Conservation (phyloP, 768 basidiomycete species). For the Tricholoma furcatifolium region DNA sequence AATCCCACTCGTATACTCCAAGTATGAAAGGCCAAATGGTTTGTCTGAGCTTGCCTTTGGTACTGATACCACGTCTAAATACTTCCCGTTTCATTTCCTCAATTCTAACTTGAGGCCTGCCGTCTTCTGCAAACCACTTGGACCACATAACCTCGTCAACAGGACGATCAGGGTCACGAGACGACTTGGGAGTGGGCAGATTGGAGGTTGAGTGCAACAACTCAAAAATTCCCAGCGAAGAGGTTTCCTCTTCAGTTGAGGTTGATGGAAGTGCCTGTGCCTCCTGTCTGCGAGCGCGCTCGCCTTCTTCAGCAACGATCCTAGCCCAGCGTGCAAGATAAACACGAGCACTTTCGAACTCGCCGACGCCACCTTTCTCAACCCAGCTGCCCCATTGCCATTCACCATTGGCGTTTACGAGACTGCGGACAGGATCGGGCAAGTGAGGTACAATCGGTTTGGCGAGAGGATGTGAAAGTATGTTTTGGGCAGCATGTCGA, state of each 20-base stretch:
- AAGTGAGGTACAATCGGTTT: conserved; percentile 96
- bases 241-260: conserved; percentile 58
- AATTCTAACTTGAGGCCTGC: conserved; percentile 58
- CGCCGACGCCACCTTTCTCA: conserved; percentile 89
- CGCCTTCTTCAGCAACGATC: conserved; percentile 97
- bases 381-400: conserved; percentile 94
- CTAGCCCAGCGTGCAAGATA: conserved; percentile 97
- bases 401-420: conserved; percentile 89
- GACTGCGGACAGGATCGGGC: conserved; percentile 88
- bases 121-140: conserved; percentile 76
- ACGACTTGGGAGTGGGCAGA: conserved; percentile 77
- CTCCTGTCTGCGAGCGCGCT: conserved; percentile 81
- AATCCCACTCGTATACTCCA: conserved; percentile 81
- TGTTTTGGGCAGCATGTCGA: conserved; percentile 90
- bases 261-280: conserved; percentile 63
- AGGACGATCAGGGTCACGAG: conserved; percentile 78
- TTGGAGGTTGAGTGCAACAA: conserved; percentile 76
- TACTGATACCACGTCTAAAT: conserved; percentile 70
- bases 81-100: conserved; percentile 77
- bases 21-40: conserved; percentile 91
- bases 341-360: conserved; percentile 94
- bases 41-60: conserved; percentile 56
- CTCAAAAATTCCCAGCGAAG: conserved; percentile 86
- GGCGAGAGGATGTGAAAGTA: conserved; percentile 92
- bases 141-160: conserved; percentile 73